Percentiles rank a stretch among this genome's conserved stretches.
phyloP scores from a whole-genome alignment of 2,329 filamentous ascomycete species.

The Chrysosporium keratinophilum region DNA sequence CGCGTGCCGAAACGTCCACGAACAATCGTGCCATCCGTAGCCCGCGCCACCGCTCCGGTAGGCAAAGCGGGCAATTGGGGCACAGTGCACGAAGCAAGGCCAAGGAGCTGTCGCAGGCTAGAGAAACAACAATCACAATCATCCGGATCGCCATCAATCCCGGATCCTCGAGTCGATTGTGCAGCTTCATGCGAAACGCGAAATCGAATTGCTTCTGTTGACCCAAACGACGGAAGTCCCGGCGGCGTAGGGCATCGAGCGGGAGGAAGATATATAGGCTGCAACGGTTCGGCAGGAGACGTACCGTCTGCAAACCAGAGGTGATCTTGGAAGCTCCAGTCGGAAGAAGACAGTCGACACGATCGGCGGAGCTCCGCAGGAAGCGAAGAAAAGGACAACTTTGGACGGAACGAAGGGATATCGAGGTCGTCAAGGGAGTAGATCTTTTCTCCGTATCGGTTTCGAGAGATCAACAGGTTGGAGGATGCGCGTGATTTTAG shows the following conservation, averaged over 20 bases:
- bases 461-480: background rate
- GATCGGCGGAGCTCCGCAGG: constrained; percentile 7
- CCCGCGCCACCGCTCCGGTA: constrained; percentile 25
- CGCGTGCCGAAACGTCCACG: constrained; percentile 33
- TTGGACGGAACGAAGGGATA: constrained; percentile 15
- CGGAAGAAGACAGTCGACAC: constrained; percentile 20
- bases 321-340: constrained; percentile 17
- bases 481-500: background rate
- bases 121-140: constrained; percentile 11
- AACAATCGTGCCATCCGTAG: constrained; percentile 34
- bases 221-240: constrained; percentile 37
- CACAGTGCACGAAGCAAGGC: constrained; percentile 18
- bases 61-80: constrained; percentile 15
- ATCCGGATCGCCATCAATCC: constrained; percentile 1
- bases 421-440: constrained; percentile 23
- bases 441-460: constrained; percentile 17
- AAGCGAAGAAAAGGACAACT: constrained; percentile 8
- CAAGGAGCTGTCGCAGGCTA: constrained; percentile 24
- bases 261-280: constrained; percentile 32
- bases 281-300: constrained; percentile 24
- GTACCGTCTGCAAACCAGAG: constrained; percentile 20
- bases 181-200: background rate
- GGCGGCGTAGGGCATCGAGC: constrained; percentile 33
- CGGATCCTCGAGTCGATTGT: background rate
- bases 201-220: constrained; percentile 30